phyloP scores from a whole-genome alignment of 2,329 filamentous ascomycete species.

The Exophiala calicioides region DNA sequence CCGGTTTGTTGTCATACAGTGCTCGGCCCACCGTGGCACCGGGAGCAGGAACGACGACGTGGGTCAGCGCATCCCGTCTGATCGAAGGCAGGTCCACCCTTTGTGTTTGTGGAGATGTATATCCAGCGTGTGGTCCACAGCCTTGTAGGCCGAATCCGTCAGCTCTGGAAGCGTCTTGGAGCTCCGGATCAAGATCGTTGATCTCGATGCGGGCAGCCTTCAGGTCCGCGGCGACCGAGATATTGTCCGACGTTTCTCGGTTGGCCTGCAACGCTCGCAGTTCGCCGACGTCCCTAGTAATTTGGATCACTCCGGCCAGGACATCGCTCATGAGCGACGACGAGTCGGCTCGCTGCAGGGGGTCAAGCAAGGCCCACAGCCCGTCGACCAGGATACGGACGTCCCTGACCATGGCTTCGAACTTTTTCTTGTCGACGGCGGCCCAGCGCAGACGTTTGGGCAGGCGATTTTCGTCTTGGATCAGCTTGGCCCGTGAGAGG shows the following conservation, averaged over 20 bases:
- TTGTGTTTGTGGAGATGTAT: too few species aligned
- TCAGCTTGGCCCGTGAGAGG: neutral
- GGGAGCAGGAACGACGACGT: neutral
- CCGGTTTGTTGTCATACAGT: neutral
- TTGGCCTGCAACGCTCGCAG: neutral
- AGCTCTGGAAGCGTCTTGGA: neutral
- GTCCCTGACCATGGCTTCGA: neutral
- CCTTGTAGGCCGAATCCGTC: neutral
- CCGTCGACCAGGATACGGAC: slow-evolving; percentile 3
- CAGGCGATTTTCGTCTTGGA: neutral
- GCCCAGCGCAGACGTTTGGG: slow-evolving; percentile 2
- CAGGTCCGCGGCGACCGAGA: neutral
- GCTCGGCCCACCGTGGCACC: neutral
- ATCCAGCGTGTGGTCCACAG: neutral
- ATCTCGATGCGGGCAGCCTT: slow-evolving; percentile 1
- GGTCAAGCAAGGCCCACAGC: slow-evolving; percentile 2
- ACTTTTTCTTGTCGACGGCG: slow-evolving; percentile 1
- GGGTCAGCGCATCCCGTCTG: neutral
- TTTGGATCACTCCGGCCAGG: neutral
- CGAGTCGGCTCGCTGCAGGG: neutral
- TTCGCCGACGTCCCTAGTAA: slow-evolving; percentile 1
- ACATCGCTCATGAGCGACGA: neutral
- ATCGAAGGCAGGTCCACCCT: neutral
- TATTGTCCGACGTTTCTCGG: neutral
- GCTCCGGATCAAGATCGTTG: neutral